Percentiles rank a stretch among this genome's conserved stretches.
phyloP scores from a whole-genome alignment of 345 rosid genomes.

The Euphorbia lathyris region DNA sequence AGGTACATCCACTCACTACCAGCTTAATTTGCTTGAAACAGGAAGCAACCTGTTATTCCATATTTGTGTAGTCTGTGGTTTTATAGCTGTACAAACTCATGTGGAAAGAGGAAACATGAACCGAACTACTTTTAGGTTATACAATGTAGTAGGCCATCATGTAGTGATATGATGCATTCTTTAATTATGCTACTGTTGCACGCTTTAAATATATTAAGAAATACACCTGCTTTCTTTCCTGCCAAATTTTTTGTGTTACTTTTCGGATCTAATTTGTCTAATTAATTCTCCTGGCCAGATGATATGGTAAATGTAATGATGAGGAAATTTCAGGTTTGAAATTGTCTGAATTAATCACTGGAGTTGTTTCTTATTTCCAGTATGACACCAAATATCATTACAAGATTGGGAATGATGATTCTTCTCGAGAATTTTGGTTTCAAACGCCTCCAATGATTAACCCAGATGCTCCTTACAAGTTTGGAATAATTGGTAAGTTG shows the following conservation, averaged over 20 bases:
- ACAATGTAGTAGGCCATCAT: not conserved
- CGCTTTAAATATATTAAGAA: not conserved
- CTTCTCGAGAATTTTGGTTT: slow-evolving; percentile 84
- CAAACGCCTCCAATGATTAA: slow-evolving; percentile 69
- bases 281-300: not conserved
- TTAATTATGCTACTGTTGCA: not conserved
- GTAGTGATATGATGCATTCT: not conserved
- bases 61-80: not conserved
- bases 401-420: slow-evolving; percentile 66
- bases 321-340: not conserved
- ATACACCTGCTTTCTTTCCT: not conserved
- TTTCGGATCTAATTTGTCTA: not conserved
- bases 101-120: not conserved
- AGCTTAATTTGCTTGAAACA: slow-evolving; percentile 12
- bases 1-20: slow-evolving; percentile 45
- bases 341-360: not conserved
- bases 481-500: slow-evolving; percentile 88
- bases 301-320: not conserved
- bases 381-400: slow-evolving; percentile 82
- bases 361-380: slow-evolving; percentile 36
- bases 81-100: not conserved
- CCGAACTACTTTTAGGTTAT: not conserved
- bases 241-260: slow-evolving; percentile 6
- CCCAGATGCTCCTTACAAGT: slow-evolving; percentile 81
- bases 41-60: not conserved